Conservation (phyloP, 768 basidiomycete genomes). For the Mycena leptocephala region DNA sequence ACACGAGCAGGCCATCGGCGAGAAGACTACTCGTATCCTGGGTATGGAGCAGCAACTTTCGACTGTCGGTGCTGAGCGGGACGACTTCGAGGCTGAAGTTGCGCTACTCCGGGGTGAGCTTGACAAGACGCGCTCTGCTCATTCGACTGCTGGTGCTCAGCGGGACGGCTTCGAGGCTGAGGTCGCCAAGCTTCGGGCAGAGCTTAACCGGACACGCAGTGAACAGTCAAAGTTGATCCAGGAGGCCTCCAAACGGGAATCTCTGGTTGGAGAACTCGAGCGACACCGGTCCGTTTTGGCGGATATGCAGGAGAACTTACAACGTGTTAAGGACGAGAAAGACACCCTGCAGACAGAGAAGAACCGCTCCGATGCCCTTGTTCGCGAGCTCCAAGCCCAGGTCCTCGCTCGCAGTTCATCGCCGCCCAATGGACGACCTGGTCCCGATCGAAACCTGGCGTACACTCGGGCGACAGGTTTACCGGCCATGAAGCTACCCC, state of each 20-base stretch:
- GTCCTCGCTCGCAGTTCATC: conserved; percentile 71
- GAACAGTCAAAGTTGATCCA: conserved; percentile 78
- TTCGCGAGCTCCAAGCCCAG: conserved; percentile 88
- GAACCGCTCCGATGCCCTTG: conserved; percentile 73
- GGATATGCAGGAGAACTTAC: conserved; percentile 84
- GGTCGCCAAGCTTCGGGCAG: conserved; percentile 57
- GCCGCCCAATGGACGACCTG: conserved; percentile 70
- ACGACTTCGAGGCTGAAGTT: conserved; percentile 64
- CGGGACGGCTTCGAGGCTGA: conserved; percentile 48
- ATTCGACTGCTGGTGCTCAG: conserved; percentile 51
- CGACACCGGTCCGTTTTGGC: conserved; percentile 82
- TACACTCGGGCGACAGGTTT: conserved; percentile 75
- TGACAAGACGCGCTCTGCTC: conserved; percentile 57
- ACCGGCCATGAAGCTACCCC: conserved; percentile 84
- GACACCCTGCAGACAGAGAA: conserved; percentile 84
- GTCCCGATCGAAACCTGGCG: conserved; percentile 67
- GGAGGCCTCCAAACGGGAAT: conserved; percentile 84
- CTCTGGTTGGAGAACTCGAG: conserved; percentile 83
- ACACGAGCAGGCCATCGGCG: conserved; percentile 65
- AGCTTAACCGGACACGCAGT: conserved; percentile 63
- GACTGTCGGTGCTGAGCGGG: conserved; percentile 61
- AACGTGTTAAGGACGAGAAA: conserved; percentile 88
- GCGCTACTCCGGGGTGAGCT: conserved; percentile 73
- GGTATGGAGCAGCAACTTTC: conserved; percentile 68
- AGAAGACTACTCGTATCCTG: conserved; percentile 65